A percentile compares a stretch with the other conserved stretches of the same genome.
Evolutionary conservation across 164 flowering plant genomes (phyloP).

Genomic region (Cinnamomum micranthum): DNA sequence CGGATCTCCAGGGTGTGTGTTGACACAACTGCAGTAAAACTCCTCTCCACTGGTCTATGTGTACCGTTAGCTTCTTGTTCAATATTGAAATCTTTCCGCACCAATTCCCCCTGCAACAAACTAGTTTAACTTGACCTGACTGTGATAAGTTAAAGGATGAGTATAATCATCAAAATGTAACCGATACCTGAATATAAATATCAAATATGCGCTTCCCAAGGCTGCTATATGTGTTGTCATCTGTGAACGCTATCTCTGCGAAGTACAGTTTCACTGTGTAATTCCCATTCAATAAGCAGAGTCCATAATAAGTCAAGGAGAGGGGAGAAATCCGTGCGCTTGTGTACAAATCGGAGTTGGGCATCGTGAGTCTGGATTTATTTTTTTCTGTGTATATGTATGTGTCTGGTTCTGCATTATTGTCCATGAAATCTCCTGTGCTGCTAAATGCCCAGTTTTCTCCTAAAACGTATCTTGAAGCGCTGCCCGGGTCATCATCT

Average conservation of each 20-base stretch:
- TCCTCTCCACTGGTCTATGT: not conserved
- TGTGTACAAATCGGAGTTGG: conserved; percentile 41
- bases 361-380: conserved; percentile 22
- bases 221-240: conserved; percentile 37
- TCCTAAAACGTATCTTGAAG: conserved; percentile 47
- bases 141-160: not conserved
- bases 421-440: conserved; percentile 76
- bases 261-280: conserved; percentile 59
- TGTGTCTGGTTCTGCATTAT: conserved; percentile 26
- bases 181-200: conserved; percentile 58
- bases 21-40: not conserved
- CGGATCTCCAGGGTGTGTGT: conserved; percentile 13
- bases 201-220: conserved; percentile 72
- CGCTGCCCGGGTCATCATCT: conserved; percentile 52
- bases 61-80: conserved; percentile 6
- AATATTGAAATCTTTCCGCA: conserved; percentile 19
- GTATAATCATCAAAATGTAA: not conserved
- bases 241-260: conserved; percentile 54
- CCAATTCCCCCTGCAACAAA: conserved; percentile 11
- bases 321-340: conserved; percentile 56
- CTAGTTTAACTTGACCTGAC: not conserved
- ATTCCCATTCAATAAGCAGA: conserved; percentile 48
- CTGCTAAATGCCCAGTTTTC: conserved; percentile 67
- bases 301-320: conserved; percentile 58
- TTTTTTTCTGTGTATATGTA: conserved; percentile 17